Base-by-base conservation (phyloP, 83 land plant species). In the Picea abies region DNA sequence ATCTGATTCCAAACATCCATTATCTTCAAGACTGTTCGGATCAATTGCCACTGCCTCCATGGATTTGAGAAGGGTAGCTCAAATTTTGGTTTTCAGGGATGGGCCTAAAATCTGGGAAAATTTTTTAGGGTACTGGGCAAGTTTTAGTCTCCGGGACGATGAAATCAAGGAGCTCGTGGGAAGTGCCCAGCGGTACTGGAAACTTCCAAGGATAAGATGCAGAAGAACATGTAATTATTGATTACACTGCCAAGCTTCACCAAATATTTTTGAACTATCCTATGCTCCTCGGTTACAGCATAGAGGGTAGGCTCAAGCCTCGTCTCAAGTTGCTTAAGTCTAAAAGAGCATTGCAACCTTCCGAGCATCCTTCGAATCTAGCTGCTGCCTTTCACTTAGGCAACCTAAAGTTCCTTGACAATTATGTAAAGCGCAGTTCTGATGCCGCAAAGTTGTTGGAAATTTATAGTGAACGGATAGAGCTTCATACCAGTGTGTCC, bases 231-330 rank as follows among this genome's bases (percentile, higher is more conserved):
- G 32, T 29, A 29, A 29, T 29, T 29, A 29, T 29, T 29, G 32
- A 29, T 29, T 4, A 44, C 10, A 72, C 14, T 72, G 56, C 76
- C 7, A 2, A 49, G 76, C 3, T 72, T 72, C 23, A 0, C n/a
- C 76, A 37, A 20, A 37, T 2, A 72, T 41, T 72, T 4, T 22
- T 72, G 10, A 72, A 6, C 7, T 44, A 72, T 72, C 12, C 56
- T 17, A 0, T 4, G 17, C 44, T 72, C 0, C 3, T 72, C 8
- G 10, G 1, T 12, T 72, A 32, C 4, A 72, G 76, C 2, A 12
- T 72, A 44, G 76, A 72, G 76, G 44, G 37, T 2, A 72, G 76
- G 47, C 3, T 72, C 52, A 72, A 72, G 56, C 76, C 76, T 3
- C 56, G 56, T 19, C 19, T 32, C 19, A 41, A 7, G 56, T 56